A percentile compares a stretch with the other conserved stretches of the same genome.
These are phyloP conservation scores for Zalaria sp. DNA, from an alignment of 2,329 filamentous ascomycete genomes.

Conservation along the genomic window DNA sequence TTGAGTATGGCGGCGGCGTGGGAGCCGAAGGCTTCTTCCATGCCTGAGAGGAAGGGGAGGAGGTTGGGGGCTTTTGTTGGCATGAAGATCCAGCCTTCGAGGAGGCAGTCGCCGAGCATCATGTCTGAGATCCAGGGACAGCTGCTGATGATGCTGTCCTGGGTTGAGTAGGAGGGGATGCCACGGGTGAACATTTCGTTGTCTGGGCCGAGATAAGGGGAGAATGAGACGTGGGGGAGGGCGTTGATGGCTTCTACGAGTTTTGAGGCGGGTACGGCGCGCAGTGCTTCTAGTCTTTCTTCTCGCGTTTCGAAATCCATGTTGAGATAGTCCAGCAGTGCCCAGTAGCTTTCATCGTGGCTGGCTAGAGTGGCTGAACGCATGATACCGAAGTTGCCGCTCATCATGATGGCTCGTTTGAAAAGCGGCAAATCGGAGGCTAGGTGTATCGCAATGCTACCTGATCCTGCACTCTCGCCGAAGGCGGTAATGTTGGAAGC, in stretches of 20 bases:
- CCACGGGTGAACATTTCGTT: neutral
- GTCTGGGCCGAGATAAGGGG: neutral
- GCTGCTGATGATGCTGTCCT: slow-evolving; percentile 5
- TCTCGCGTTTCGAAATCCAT: slow-evolving; percentile 21
- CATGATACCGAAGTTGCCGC: slow-evolving; percentile 23
- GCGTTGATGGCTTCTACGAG: slow-evolving; percentile 30
- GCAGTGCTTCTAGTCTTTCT: slow-evolving; percentile 27
- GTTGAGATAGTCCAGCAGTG: slow-evolving; percentile 24
- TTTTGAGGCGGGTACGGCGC: slow-evolving; percentile 20
- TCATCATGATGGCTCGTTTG: slow-evolving; percentile 26
- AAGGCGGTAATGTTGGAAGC: slow-evolving; percentile 22
- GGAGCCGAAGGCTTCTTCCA: slow-evolving; percentile 19
- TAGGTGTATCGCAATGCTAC: slow-evolving; percentile 16
- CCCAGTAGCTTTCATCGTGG: slow-evolving; percentile 28
- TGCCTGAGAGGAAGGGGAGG: slow-evolving; percentile 10
- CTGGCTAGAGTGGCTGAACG: slow-evolving; percentile 23
- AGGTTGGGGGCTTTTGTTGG: slow-evolving; percentile 8
- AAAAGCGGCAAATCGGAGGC: slow-evolving; percentile 25
- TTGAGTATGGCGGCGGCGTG: slow-evolving; percentile 17
- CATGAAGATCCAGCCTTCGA: slow-evolving; percentile 24
- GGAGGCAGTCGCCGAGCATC: slow-evolving; percentile 33
- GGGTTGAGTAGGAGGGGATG: slow-evolving; percentile 1
- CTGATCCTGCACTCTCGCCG: slow-evolving; percentile 35
- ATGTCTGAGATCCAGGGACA: slow-evolving; percentile 29
- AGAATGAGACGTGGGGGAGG: neutral